Evolutionary conservation across 805 yeast species (phyloP), one percentile per base, ranked within the genome.

Genomic region (Saturnispora silvae): DNA sequence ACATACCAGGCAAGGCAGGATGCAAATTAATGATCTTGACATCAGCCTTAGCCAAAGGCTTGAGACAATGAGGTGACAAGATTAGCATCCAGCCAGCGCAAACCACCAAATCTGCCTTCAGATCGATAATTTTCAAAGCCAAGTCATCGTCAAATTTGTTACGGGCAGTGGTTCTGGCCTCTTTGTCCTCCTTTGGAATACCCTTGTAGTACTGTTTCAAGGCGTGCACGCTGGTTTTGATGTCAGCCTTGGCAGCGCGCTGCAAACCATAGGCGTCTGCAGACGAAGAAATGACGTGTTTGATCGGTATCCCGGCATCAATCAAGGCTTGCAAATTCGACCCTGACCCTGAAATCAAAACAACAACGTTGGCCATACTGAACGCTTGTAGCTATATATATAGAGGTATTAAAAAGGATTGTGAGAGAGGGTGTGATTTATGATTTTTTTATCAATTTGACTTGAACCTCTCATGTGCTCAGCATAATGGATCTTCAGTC

Each of bases 31-130:
- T 86, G 45, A 92, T 87, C 26, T 87, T 83, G 20, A 86, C 69
- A 2, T 68, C 63, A 3, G 68, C 73, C 3, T 68, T 8, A 11
- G 28, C 56, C 24, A 87, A 58, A 3, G 87, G 86, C 28, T 64
- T 60, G 42, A 92, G 65, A 47, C 85, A 86, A 16, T 73, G 66
- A 3, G 84, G 77, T 1, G 96, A 81, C 42, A 92, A 66, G 41
- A 92, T 92, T 36, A 92, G 70, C 87, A 92, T 79, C 98, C 98
- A 92, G 2, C 98, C 98, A 4, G 98, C 98, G 61, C 98, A 92
- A 5, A 92, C 96, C 28, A 92, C 77, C 45, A 92, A 66, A 47
- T 82, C 83, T 4, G 97, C 97, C 46, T 68, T 68, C 37, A 73
- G 67, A 2, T 50, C 44, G 18, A 83, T 55, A 17, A 92, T 73